A percentile compares a stretch with the other conserved stretches of the same genome.
phyloP scores from a whole-genome alignment of 2,329 filamentous ascomycete genomes.

The Mariannaea sp. region DNA sequence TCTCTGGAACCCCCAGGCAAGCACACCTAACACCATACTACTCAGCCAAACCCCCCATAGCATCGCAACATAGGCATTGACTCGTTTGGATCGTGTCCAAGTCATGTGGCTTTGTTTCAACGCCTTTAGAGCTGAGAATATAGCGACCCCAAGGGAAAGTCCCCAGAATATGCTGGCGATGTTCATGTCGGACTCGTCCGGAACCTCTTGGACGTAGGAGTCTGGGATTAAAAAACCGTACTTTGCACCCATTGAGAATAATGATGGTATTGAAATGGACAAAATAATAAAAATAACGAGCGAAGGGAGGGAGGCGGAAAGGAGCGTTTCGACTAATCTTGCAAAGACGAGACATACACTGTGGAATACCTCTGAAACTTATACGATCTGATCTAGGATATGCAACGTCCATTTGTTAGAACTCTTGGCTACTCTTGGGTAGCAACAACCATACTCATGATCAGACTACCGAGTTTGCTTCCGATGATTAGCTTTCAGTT shows the following conservation, averaged over 20 bases:
- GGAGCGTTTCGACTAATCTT: too few relatives aligned
- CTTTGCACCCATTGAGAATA: conserved; percentile 13
- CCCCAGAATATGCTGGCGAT: conserved; percentile 35
- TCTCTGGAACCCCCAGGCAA: conserved; percentile 33
- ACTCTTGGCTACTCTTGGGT: too few relatives aligned
- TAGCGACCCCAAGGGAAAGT: conserved; percentile 25
- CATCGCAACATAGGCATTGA: conserved; percentile 29
- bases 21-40: conserved; percentile 28
- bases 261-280: not conserved
- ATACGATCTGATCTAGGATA: too few relatives aligned
- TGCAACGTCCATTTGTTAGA: too few relatives aligned
- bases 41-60: conserved; percentile 33
- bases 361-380: too few relatives aligned
- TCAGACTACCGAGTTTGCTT: too few relatives aligned
- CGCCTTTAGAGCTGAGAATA: conserved; percentile 24
- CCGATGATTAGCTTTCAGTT: too few relatives aligned
- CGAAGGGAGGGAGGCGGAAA: too few relatives aligned
- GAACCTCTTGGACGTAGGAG: conserved; percentile 29
- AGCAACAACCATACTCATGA: too few relatives aligned
- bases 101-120: conserved; percentile 18
- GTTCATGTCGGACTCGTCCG: conserved; percentile 30
- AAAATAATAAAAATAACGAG: too few relatives aligned
- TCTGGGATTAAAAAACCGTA: conserved; percentile 34
- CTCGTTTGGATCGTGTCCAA: conserved; percentile 22
- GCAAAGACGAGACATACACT: too few relatives aligned